These are phyloP conservation scores for Aspergillus incahuasiensis DNA, from an alignment of 495 filamentous ascomycete species.

Conservation along the genomic window DNA sequence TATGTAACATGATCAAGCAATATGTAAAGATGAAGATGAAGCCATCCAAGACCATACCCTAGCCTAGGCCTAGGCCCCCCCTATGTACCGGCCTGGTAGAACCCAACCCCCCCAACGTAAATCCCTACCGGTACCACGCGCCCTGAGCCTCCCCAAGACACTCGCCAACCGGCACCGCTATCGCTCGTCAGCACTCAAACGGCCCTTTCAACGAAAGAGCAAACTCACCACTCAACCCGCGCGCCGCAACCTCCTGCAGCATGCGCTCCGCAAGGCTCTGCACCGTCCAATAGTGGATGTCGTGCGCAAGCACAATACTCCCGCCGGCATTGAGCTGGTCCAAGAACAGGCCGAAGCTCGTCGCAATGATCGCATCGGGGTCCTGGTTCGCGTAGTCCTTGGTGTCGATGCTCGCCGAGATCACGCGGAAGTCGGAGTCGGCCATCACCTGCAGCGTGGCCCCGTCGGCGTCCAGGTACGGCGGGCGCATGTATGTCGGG, in stretches of 20 bases:
- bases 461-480: constrained; percentile 33
- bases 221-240: constrained; percentile 32
- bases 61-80: no score
- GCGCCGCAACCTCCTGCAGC: constrained; percentile 26
- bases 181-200: constrained; percentile 28
- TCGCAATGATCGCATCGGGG: constrained; percentile 15
- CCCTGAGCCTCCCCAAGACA: constrained; percentile 62
- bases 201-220: not conserved
- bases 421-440: constrained; percentile 39
- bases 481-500: constrained; percentile 65
- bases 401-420: constrained; percentile 41
- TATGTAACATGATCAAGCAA: no score
- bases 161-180: constrained; percentile 64
- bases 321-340: constrained; percentile 27
- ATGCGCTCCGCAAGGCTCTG: constrained; percentile 30
- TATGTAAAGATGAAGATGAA: no score
- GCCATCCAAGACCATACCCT: no score
- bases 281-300: constrained; percentile 42
- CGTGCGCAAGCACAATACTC: constrained; percentile 41
- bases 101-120: no score
- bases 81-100: no score
- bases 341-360: constrained; percentile 29
- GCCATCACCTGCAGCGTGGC: constrained; percentile 27
- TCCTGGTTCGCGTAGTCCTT: constrained; percentile 40
- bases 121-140: constrained; percentile 54